Evolutionary conservation across 352 stramenopile genomes (phyloP), one percentile per base, ranked within the genome.

Genomic region (Phytophthora constricta): DNA sequence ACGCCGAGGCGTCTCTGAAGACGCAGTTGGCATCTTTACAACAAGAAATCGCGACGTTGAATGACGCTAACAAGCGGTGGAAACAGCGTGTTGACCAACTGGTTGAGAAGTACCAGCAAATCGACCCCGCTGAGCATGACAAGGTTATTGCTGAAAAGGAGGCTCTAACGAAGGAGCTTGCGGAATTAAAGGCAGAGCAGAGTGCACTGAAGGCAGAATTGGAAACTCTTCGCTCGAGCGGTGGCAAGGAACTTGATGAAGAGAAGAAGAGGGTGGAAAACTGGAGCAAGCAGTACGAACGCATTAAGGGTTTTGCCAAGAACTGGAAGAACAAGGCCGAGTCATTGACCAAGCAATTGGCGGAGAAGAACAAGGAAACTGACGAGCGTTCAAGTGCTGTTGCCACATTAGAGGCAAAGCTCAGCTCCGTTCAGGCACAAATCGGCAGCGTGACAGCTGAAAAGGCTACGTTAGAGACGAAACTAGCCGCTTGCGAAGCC

Each of bases 241-340:
- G 79, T 33, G 74, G 75, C 16, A 90, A 86, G 51, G 62, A 71
- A 9, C 58, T 87, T 5, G 74, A 88, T 62, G 82, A 90, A 65
- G 84, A 91, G 50, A 82, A 87, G 55, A 80, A 77, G 26, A 89
- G 87, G 63, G 70, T 76, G 3, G 82, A 90, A 48, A 91, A 92
- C 58, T 82, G 80, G 70, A 73, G 74, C 42, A 90, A 90, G 60
- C 82, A 91, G 65, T 93, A 93, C 39, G 83, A 93, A 22, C 77
- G 79, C 5, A 92, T 95, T 62, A 91, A 92, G 68, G 77, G 75
- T 1, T 95, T 93, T 53, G 84, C 85, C 2, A 95, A 95, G 72
- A 89, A 80, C 33, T 95, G 86, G 86, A 92, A 95, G 74, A 79
- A 76, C 22, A 91, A 93, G 73, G 80, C 83, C 0, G 84, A 94